Base-by-base conservation (phyloP, 169 alveolate species). In the Theileria sp. region DNA sequence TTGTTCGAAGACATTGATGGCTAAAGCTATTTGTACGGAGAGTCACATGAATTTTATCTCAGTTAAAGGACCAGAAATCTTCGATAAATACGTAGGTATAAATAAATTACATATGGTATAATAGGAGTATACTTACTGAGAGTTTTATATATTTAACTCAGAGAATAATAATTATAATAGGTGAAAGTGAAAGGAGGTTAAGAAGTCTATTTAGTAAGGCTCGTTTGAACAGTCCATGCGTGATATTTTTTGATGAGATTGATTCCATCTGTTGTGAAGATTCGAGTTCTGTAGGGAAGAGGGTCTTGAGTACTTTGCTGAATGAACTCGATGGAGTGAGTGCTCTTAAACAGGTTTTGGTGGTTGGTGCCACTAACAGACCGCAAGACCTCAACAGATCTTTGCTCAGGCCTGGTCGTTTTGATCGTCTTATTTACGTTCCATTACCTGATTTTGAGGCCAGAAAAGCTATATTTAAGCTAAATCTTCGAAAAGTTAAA, bases 1-100 rank as follows among this genome's bases (percentile, higher is more conserved):
- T 19, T 98, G 99, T 87, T 92, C 98, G 49, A 98, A 98, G 91
- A 98, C 99, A 12, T 75, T 98, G 92, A 94, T 98, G 92, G 99
- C 99, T 17, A 98, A 97, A 87, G 99, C 99, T 15, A 95, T 98
- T 36, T 99, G 99, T 15, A 97, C 99, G 25, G 99, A 98, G 88
- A 93, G 98, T 75, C 94, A 96, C 60, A 92, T 98, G 93, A 97
- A 98, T 85, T 98, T 98, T 89, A 95, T 98, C 49, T 97, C 99
- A 79, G 97, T 98, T 58, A 98, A 97, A 91, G 98, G 99, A 0
- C 99, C 99, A 3, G 99, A 98, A 87, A 93, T 98, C 49, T 97
- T 98, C 85, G 95, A 98, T 51, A 98, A 97, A 88, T 98, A 98
- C 95, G 99, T 98, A 0, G 72, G 72, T 64, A 30, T 7, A 38